These are phyloP conservation scores for Septoria linicola DNA, from an alignment of 2,329 filamentous ascomycete genomes.

Conservation along the genomic window DNA sequence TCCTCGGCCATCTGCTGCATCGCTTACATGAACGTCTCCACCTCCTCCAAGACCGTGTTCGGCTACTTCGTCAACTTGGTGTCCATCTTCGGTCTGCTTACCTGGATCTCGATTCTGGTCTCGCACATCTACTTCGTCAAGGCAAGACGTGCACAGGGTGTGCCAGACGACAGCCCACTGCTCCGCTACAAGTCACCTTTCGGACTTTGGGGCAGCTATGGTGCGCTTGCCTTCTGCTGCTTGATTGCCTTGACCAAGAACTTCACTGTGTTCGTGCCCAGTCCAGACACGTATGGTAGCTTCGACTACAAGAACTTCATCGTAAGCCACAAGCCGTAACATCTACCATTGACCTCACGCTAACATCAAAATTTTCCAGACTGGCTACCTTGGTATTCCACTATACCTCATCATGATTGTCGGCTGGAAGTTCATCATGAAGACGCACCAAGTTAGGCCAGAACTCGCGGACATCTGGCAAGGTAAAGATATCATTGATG, in stretches of 20 bases:
- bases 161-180: conserved; percentile 40
- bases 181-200: conserved; percentile 64
- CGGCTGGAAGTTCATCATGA: conserved; percentile 64
- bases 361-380: conserved; percentile 41
- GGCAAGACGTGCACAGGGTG: conserved; percentile 47
- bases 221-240: conserved; percentile 67
- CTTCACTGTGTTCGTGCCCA: conserved; percentile 66
- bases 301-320: conserved; percentile 77
- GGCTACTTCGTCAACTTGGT: conserved; percentile 50
- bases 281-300: conserved; percentile 46
- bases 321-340: conserved; percentile 43
- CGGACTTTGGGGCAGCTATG: conserved; percentile 67
- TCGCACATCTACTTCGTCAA: conserved; percentile 52
- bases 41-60: conserved; percentile 45
- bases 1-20: conserved; percentile 64
- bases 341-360: neutral
- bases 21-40: conserved; percentile 47
- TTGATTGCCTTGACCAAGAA: conserved; percentile 81
- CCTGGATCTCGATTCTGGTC: conserved; percentile 52
- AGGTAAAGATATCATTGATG: conserved; percentile 61
- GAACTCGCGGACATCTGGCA: conserved; percentile 57
- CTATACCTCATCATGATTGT: conserved; percentile 64
- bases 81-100: conserved; percentile 43
- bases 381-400: conserved; percentile 68
- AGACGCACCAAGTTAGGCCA: conserved; percentile 55